A percentile compares a stretch with the other conserved stretches of the same genome.
These are phyloP conservation scores for Cucumis sativus DNA, from an alignment of 306 rosid genomes.

Conservation along the genomic window DNA sequence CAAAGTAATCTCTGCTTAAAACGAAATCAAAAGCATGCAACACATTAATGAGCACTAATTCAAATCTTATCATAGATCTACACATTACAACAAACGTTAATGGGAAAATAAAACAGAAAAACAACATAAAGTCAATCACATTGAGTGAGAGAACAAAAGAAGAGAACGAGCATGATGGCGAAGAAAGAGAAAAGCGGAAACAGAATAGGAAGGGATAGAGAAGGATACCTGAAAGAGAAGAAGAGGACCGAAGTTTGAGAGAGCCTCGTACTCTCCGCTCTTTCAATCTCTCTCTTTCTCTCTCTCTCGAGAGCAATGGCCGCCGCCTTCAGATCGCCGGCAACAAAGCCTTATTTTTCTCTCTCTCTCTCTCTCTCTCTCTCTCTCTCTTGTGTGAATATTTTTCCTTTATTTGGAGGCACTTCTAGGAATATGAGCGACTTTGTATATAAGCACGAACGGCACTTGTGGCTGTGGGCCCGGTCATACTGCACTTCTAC, in stretches of 20 bases:
- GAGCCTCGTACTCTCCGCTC: neutral
- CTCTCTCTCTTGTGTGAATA: neutral
- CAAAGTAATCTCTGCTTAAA: neutral
- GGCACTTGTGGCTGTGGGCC: neutral
- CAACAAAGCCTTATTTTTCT: neutral
- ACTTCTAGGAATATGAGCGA: neutral
- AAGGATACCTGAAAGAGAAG: conserved; percentile 2
- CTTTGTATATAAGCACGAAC: neutral
- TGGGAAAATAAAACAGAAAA: neutral
- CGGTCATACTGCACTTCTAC: neutral
- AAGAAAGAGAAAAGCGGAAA: neutral
- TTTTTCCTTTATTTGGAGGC: neutral
- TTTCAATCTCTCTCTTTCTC: neutral
- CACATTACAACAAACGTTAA: neutral
- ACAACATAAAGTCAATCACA: neutral
- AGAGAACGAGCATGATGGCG: neutral
- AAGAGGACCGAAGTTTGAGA: neutral
- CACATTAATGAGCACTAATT: neutral
- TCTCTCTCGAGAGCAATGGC: neutral
- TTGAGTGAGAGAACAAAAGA: neutral
- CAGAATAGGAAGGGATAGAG: neutral
- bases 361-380: neutral
- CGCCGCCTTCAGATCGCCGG: conserved; percentile 5
- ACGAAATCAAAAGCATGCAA: neutral
- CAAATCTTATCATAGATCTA: neutral